phyloP scores from a whole-genome alignment of 345 rosid genomes.

The Kandelia obovata region DNA sequence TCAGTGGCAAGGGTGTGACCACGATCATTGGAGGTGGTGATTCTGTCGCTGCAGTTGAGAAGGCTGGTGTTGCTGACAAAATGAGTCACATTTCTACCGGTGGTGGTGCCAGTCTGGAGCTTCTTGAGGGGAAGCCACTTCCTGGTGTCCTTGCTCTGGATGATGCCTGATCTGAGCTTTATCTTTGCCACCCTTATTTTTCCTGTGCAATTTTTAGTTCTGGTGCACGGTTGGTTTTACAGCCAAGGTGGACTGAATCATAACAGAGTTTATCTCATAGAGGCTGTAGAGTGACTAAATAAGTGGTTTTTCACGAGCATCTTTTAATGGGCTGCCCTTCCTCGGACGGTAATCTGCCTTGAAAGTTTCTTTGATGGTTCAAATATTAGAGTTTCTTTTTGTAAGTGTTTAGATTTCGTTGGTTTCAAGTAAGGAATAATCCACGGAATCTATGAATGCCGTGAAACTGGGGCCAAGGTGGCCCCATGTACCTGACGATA shows the following conservation, averaged over 20 bases:
- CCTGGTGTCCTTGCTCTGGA: slow-evolving; percentile 93
- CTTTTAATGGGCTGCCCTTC: not conserved
- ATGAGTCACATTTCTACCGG: slow-evolving; percentile 99
- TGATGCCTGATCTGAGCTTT: slow-evolving; percentile 43
- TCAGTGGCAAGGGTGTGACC: slow-evolving; percentile 79
- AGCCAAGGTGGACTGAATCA: slow-evolving; percentile 20
- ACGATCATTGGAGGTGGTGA: slow-evolving; percentile 97
- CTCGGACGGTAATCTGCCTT: not conserved
- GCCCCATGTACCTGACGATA: too few relatives aligned
- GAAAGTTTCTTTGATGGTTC: not conserved
- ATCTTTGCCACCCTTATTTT: not conserved
- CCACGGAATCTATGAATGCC: too few relatives aligned
- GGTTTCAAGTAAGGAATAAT: too few relatives aligned
- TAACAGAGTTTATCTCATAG: not conserved
- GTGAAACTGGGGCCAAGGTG: too few relatives aligned
- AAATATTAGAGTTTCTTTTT: not conserved
- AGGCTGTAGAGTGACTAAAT: slow-evolving; percentile 20
- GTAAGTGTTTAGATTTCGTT: too few relatives aligned
- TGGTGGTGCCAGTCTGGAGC: slow-evolving; percentile 97
- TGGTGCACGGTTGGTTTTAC: slow-evolving; percentile 31
- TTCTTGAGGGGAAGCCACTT: slow-evolving; percentile 82
- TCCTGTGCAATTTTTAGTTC: slow-evolving; percentile 3
- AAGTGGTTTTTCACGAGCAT: slow-evolving; percentile 2
- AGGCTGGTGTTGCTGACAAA: slow-evolving; percentile 82
- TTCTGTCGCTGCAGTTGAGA: slow-evolving; percentile 95